These are phyloP conservation scores for Nitzschia inconspicua DNA, from an alignment of 108 stramenopile genomes.

Conservation along the genomic window DNA sequence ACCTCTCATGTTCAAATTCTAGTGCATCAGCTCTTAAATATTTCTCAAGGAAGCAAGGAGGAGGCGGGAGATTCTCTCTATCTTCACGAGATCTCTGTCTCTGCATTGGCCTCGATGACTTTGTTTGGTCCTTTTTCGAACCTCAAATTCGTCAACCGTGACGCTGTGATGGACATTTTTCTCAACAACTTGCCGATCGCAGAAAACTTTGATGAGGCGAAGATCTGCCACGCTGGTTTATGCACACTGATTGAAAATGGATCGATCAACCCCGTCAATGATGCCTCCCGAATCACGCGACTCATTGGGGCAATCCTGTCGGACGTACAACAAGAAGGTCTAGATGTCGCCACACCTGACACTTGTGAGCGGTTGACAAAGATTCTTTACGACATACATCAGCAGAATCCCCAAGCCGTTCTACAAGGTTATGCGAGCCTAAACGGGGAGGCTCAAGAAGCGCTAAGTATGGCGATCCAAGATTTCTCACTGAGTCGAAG, in stretches of 20 bases:
- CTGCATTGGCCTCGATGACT: slow-evolving; percentile 54
- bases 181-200: slow-evolving; percentile 59
- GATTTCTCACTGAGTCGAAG: slow-evolving; percentile 7
- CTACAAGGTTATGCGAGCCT: slow-evolving; percentile 36
- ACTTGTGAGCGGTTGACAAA: slow-evolving; percentile 41
- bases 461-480: slow-evolving; percentile 31
- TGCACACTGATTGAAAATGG: slow-evolving; percentile 57
- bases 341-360: slow-evolving; percentile 50
- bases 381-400: slow-evolving; percentile 41
- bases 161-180: slow-evolving; percentile 33
- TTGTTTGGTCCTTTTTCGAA: slow-evolving; percentile 50
- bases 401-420: slow-evolving; percentile 28
- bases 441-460: slow-evolving; percentile 37
- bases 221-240: slow-evolving; percentile 62
- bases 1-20: slow-evolving; percentile 26
- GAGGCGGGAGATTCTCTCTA: slow-evolving; percentile 31
- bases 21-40: slow-evolving; percentile 19
- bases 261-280: slow-evolving; percentile 16
- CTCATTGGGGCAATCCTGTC: slow-evolving; percentile 47
- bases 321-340: slow-evolving; percentile 45
- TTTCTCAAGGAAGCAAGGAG: slow-evolving; percentile 31
- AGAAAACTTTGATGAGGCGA: slow-evolving; percentile 73
- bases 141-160: slow-evolving; percentile 28
- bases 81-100: slow-evolving; percentile 61
- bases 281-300: slow-evolving; percentile 23